Conservation (phyloP, 1,284 basidiomycete genomes). For the Malassezia psittaci region DNA sequence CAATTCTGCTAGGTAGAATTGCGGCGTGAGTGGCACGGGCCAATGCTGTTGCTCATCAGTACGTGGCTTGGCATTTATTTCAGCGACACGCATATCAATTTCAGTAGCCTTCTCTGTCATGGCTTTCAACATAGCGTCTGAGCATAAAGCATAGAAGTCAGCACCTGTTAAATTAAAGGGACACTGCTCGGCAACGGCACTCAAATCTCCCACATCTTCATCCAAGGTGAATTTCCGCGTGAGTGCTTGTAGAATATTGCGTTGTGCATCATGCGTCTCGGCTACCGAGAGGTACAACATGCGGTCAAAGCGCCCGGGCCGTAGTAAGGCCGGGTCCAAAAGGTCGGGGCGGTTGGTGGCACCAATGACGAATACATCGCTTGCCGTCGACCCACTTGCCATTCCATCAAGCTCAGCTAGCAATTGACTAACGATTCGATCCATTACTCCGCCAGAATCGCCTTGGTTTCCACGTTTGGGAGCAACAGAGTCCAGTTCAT, state of each 20-base stretch:
- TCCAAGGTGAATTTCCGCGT: slow-evolving; percentile 85
- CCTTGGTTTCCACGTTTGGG: slow-evolving; percentile 51
- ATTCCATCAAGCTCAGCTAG: slow-evolving; percentile 51
- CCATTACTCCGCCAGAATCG: slow-evolving; percentile 52
- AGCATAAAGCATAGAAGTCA: slow-evolving; percentile 94
- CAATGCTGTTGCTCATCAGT: slow-evolving; percentile 48
- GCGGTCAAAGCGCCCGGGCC: slow-evolving; percentile 75
- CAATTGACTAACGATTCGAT: slow-evolving; percentile 50
- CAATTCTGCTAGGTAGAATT: slow-evolving; percentile 83
- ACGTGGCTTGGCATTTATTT: slow-evolving; percentile 49
- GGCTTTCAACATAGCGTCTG: slow-evolving; percentile 88
- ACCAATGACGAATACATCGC: slow-evolving; percentile 51
- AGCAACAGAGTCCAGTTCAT: slow-evolving; percentile 51
- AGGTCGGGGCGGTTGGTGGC: slow-evolving; percentile 51
- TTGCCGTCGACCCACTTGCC: slow-evolving; percentile 45
- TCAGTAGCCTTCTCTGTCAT: slow-evolving; percentile 78
- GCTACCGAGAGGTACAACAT: slow-evolving; percentile 94
- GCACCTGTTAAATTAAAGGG: slow-evolving; percentile 72
- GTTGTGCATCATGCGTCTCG: slow-evolving; percentile 73
- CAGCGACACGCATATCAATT: slow-evolving; percentile 52
- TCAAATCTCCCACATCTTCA: slow-evolving; percentile 58
- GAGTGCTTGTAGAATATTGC: slow-evolving; percentile 76
- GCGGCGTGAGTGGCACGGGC: slow-evolving; percentile 69
- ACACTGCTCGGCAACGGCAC: slow-evolving; percentile 62
- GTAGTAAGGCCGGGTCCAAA: slow-evolving; percentile 50